phyloP scores from a whole-genome alignment of 1,284 basidiomycete species.

The Tranzscheliella williamsii region DNA sequence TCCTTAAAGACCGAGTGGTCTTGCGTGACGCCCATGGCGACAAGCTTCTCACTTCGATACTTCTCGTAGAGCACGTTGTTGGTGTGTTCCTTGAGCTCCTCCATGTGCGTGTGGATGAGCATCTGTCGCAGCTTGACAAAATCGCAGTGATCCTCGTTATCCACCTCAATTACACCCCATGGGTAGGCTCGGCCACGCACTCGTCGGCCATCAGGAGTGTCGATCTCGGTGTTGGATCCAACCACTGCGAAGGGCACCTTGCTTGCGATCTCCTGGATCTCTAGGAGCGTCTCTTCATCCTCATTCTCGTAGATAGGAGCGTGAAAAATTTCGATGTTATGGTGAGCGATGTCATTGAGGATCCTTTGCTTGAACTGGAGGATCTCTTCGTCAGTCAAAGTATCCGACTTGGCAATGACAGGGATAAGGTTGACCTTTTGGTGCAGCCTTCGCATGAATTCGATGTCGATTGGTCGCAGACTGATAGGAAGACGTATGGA shows the following conservation, averaged over 20 bases:
- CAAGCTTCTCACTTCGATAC: conserved; percentile 57
- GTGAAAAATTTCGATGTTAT: conserved; percentile 58
- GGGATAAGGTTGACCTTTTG: conserved; percentile 60
- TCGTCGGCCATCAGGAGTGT: conserved; percentile 55
- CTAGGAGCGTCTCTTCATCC: conserved; percentile 58
- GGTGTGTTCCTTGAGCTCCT: conserved; percentile 60
- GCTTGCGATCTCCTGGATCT: conserved; percentile 57
- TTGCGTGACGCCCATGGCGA: conserved; percentile 55
- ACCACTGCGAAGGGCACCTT: conserved; percentile 60
- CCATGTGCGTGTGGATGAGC: conserved; percentile 61
- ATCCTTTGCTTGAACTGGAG: conserved; percentile 56
- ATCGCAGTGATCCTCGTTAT: conserved; percentile 60
- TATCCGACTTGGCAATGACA: conserved; percentile 60
- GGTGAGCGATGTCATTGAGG: conserved; percentile 57
- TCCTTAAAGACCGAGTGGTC: conserved; percentile 59
- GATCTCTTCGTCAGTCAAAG: conserved; percentile 57
- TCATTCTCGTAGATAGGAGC: conserved; percentile 55
- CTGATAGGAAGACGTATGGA: too few species aligned
- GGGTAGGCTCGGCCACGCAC: conserved; percentile 59
- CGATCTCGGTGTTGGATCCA: conserved; percentile 56
- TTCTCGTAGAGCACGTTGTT: conserved; percentile 57
- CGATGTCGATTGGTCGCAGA: conserved; percentile 58
- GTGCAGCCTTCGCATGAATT: conserved; percentile 59
- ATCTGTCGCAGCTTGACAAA: conserved; percentile 61
- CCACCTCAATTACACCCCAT: conserved; percentile 60